Base-by-base conservation (phyloP, 148 eudicot genomes). In the Pouteria glomerata region DNA sequence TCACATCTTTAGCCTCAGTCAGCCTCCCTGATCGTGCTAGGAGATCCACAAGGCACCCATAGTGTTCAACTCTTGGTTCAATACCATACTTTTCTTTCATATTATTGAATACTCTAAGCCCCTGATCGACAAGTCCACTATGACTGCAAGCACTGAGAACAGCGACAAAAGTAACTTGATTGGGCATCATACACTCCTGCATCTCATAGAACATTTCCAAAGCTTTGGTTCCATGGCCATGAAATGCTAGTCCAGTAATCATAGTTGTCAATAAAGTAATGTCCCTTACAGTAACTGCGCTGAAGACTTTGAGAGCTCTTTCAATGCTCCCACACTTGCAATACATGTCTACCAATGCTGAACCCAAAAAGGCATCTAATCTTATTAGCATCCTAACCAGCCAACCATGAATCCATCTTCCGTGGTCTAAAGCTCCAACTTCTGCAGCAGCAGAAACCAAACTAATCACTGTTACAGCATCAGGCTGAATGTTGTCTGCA, bases 301-400 rank as follows among this genome's bases (percentile, higher is more conserved):
- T 39, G 53, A 75, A 75, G 47, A 75, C 60, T 26, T 26, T 58
- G 39, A 75, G 53, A 19, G 78, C 78, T 41, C 6, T 68, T 68
- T 75, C 50, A 27, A 75, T 59, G 44, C 21, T 59, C 3, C 78
- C 78, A 35, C 78, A 68, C 24, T 75, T 75, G 73, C 68, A 68
- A 34, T 75, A 75, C 73, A 75, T 75, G 51, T 75, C 68, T 75
- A 75, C 61, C 53, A 75, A 55, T 30, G 78, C 73, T 59, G 78
- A 75, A 30, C 73, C 61, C 21, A 68, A 23, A 63, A 68, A 60
- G 15, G 73, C 72, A 68, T 53, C 66, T n/a, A 31, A 1, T 31
- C 68, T 68, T 16, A 60, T 60, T 53, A 21, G 73, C 55, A 37
- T 60, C 41, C 68, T 68, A 63, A 75, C 53, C 19, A 47, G 47